These are phyloP conservation scores for Epichloe glyceriae DNA, from an alignment of 2,329 filamentous ascomycete genomes.

Conservation along the genomic window DNA sequence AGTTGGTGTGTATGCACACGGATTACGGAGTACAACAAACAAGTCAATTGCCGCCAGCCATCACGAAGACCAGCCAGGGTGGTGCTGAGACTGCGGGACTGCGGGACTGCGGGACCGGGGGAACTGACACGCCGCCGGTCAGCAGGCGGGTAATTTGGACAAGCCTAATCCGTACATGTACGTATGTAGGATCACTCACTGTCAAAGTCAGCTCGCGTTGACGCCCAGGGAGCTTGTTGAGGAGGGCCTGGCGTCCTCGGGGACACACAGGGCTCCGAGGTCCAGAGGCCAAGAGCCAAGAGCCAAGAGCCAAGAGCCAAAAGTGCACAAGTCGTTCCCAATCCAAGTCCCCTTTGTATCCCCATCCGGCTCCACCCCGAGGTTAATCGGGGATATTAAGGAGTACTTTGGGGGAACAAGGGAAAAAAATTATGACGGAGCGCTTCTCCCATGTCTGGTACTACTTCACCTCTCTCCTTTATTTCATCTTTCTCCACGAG, in stretches of 20 bases:
- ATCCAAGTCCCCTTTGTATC: background rate
- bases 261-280: no score
- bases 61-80: background rate
- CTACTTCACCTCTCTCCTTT: constrained; percentile 1
- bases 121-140: background rate
- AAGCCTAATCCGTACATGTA: no score
- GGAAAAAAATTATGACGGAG: constrained; percentile 10
- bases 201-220: no score
- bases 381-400: constrained; percentile 4
- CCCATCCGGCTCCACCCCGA: constrained; percentile 14
- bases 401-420: constrained; percentile 2
- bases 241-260: no score
- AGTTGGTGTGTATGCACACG: no score
- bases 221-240: no score
- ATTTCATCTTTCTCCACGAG: background rate
- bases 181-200: no score
- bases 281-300: no score
- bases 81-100: no score
- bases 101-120: background rate
- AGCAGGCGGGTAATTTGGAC: background rate
- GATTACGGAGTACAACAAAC: no score
- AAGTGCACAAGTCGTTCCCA: background rate
- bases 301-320: no score
- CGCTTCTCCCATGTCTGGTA: constrained; percentile 5
- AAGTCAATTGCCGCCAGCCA: no score